These are phyloP conservation scores for Cryptococcus wingfieldii DNA, from an alignment of 1,284 basidiomycete genomes.

Conservation along the genomic window DNA sequence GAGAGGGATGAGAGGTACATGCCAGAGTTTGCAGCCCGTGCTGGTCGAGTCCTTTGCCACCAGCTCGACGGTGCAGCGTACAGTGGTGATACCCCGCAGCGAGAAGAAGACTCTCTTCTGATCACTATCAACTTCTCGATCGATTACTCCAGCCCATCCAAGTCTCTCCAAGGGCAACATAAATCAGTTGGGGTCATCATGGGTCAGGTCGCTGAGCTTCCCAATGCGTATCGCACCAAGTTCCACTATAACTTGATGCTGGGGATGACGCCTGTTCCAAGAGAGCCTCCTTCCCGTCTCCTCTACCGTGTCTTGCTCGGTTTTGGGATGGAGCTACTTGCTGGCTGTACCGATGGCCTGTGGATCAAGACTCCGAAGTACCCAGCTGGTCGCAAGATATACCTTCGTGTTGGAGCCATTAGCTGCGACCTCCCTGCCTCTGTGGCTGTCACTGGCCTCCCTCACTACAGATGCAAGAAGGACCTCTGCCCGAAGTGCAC, in stretches of 20 bases:
- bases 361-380: background rate
- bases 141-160: background rate
- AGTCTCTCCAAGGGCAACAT: background rate
- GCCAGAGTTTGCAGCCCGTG: background rate
- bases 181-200: background rate
- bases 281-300: background rate
- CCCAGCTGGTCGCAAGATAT: background rate
- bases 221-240: background rate
- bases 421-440: background rate
- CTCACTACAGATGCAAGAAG: background rate
- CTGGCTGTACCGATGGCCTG: background rate
- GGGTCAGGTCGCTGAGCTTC: background rate
- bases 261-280: background rate
- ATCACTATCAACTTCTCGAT: background rate
- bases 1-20: background rate
- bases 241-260: background rate
- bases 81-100: background rate
- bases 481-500: background rate
- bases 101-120: background rate
- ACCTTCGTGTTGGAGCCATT: background rate
- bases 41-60: background rate
- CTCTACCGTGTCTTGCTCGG: background rate
- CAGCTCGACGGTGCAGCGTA: background rate
- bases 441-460: background rate
- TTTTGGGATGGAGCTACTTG: background rate